A percentile compares a stretch with the other conserved stretches of the same genome.
Conservation (phyloP, 2,329 filamentous ascomycete species). For the Colletotrichum liriopes region DNA sequence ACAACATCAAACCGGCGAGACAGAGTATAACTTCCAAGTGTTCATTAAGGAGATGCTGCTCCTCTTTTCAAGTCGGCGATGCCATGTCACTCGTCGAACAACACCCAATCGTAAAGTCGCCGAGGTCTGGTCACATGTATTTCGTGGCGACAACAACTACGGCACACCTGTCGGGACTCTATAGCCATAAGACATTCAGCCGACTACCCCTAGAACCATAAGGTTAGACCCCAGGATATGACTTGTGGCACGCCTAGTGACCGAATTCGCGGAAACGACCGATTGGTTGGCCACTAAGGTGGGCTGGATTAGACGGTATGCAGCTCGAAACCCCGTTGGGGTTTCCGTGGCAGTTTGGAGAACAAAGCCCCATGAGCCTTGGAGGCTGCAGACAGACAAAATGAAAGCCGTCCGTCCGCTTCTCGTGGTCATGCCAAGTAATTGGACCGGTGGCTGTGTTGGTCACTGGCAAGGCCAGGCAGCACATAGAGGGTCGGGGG, state of each 20-base stretch:
- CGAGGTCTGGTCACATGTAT: not conserved
- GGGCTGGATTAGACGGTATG: not conserved
- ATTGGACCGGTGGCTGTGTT: constrained; percentile 10
- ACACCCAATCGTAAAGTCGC: not conserved
- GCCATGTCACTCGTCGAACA: not conserved
- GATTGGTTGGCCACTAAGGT: not conserved
- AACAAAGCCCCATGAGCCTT: not conserved
- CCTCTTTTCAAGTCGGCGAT: not conserved
- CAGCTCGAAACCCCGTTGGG: not conserved
- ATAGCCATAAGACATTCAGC: not conserved
- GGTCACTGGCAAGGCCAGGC: constrained; percentile 16
- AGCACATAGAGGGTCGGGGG: no score
- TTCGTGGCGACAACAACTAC: not conserved
- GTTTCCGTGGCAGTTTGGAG: not conserved
- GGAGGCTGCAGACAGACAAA: not conserved
- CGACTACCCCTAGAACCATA: not conserved
- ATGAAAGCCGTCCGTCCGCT: not conserved
- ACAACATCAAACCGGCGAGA: not conserved
- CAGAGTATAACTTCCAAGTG: not conserved
- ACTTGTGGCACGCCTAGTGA: not conserved
- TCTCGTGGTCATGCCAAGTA: not conserved
- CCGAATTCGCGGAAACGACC: not conserved
- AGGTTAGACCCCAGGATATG: not conserved
- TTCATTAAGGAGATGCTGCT: not conserved
- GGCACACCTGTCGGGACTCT: not conserved